Conservation (phyloP, 2,329 filamentous ascomycete species). For the Sporothrix schenckii region DNA sequence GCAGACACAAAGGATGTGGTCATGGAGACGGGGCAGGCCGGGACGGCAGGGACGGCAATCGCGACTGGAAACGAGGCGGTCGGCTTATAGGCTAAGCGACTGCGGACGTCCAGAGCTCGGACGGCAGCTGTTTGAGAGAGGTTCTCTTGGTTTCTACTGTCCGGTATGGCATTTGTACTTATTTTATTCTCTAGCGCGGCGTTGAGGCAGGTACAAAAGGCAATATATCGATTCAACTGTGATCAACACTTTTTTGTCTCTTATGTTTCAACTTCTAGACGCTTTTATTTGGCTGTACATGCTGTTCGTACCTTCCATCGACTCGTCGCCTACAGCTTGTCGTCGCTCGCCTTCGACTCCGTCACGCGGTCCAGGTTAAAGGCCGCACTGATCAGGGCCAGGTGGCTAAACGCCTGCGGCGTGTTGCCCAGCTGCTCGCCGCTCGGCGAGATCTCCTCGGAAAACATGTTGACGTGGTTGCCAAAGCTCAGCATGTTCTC, state of each 20-base stretch:
- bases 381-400: conserved; percentile 74
- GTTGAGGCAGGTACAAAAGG: conserved; percentile 3
- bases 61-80: background rate
- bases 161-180: background rate
- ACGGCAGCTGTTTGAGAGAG: background rate
- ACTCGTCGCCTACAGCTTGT: conserved; percentile 33
- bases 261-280: background rate
- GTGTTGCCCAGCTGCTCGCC: conserved; percentile 81
- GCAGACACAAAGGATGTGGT: background rate
- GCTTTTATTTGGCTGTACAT: too few species aligned
- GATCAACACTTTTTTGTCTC: background rate
- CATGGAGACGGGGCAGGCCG: background rate
- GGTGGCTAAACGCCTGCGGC: conserved; percentile 76
- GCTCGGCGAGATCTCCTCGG: conserved; percentile 73
- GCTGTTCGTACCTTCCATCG: background rate
- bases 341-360: conserved; percentile 39
- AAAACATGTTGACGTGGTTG: conserved; percentile 78
- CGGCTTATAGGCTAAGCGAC: background rate
- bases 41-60: background rate
- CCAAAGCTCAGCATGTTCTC: conserved; percentile 77
- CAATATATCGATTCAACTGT: background rate
- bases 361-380: conserved; percentile 69
- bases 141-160: background rate
- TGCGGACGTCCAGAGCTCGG: background rate
- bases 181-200: conserved; percentile 16